Evolutionary conservation across 768 basidiomycete genomes (phyloP).

Genomic region (Mycena rebaudengoi): DNA sequence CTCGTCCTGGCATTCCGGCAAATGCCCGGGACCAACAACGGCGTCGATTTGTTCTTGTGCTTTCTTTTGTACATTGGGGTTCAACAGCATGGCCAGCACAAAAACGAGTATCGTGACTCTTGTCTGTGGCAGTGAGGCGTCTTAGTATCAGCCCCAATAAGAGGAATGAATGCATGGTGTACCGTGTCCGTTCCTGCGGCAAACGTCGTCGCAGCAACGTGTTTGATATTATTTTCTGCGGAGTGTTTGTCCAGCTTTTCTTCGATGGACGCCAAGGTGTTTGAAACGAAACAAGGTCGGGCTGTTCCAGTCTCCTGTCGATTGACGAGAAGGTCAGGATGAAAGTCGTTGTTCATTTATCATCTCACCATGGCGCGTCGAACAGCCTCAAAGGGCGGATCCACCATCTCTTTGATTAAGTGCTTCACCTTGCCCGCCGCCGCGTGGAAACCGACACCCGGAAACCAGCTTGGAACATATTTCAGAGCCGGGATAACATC

Average conservation of each 20-base stretch:
- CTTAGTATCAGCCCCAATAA: too few relatives aligned
- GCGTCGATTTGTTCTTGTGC: conserved; percentile 42
- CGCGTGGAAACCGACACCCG: conserved; percentile 26
- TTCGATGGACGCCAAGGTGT: too few relatives aligned
- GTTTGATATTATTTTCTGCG: conserved; percentile 27
- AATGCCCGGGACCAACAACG: conserved; percentile 24
- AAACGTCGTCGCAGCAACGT: conserved; percentile 41
- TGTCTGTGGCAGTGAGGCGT: too few relatives aligned
- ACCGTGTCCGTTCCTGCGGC: conserved; percentile 49
- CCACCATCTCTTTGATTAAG: background rate
- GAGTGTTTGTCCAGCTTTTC: too few relatives aligned
- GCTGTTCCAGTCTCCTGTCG: conserved; percentile 19
- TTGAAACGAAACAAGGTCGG: too few relatives aligned
- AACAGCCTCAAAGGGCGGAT: background rate
- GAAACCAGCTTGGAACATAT: conserved; percentile 28
- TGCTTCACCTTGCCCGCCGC: conserved; percentile 24
- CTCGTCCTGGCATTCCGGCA: background rate
- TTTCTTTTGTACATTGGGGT: conserved; percentile 33
- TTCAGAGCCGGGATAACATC: conserved; percentile 30
- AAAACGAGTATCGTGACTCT: conserved; percentile 25
- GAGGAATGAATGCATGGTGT: too few relatives aligned
- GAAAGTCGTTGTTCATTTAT: background rate
- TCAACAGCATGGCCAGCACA: conserved; percentile 39
- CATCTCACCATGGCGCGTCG: background rate
- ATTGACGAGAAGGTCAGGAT: too few relatives aligned